Base-by-base conservation (phyloP, 2,329 filamentous ascomycete species). In the Fusarium xylarioides region DNA sequence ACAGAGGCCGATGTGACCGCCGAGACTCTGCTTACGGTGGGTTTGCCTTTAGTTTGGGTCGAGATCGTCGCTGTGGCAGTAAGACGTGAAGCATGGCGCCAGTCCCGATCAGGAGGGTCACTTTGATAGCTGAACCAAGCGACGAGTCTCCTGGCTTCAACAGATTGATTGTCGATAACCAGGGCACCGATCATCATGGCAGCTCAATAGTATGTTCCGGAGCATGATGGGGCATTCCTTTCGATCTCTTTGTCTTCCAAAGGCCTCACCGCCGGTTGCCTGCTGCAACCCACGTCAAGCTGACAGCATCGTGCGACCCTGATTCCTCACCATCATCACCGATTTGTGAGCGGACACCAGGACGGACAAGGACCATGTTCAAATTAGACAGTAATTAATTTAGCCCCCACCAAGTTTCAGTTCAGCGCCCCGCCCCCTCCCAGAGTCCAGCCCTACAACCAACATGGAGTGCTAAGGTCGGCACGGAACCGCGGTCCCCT, bases 371-470 rank as follows among this genome's bases (percentile, higher is more conserved):
- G 61, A 52, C 69, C 61, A 59, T 63, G 60, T 63, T 30, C 50
- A 47, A 18, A 42, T 42, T 42, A 28, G 57, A 30, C 37, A 53
- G 44, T 46, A 32, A 44, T 56, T 32, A 43, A 30, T 63, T 68
- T 43, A 38, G 66, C 64, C 68, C 74, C 73, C 67, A 72, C 71
- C 59, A 47, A 50, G 63, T 59, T 65, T 66, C 62, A 75, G 75
- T 70, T 71, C 49, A 32, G 73, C 74, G 42, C 64, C 63, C 63
- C 54, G 37, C 52, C 63, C 43, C 52, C 50, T 53, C 38, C 52
- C 16, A 60, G 54, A n/a, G 35, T 62, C 74, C 75, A 77, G 76
- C 75, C 76, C 76, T 77, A 77, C 70, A 69, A 55, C 53, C 50
- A 59, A 46, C 26, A 65, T 35, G n/a, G 42, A 30, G 43, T 47